Conservation (phyloP, 441 rosid genomes). For the Breynia disticha region DNA sequence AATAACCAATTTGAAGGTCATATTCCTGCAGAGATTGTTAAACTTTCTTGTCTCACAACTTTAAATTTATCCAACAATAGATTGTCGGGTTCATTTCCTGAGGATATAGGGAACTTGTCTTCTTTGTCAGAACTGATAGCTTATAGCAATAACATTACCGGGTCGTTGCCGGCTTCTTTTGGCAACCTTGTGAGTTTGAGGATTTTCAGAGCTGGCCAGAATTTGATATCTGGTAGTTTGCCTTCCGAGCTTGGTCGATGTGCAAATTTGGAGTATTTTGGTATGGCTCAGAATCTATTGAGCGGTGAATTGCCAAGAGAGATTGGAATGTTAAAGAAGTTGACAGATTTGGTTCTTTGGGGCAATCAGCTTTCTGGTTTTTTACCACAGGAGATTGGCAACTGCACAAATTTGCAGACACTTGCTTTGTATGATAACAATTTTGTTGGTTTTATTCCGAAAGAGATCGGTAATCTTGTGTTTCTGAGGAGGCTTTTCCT, state of each 20-base stretch:
- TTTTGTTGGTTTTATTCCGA: slow-evolving; percentile 58
- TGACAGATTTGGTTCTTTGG: slow-evolving; percentile 65
- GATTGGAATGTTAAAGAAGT: slow-evolving; percentile 54
- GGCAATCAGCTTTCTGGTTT: slow-evolving; percentile 62
- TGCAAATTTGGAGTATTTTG: slow-evolving; percentile 54
- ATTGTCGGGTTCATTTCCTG: slow-evolving; percentile 64
- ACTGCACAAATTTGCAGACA: slow-evolving; percentile 46
- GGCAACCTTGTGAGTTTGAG: slow-evolving; percentile 58
- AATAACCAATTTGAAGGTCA: slow-evolving; percentile 57
- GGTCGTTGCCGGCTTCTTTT: slow-evolving; percentile 57
- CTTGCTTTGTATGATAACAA: slow-evolving; percentile 78
- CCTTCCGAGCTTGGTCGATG: slow-evolving; percentile 70
- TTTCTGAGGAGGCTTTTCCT: slow-evolving; percentile 48
- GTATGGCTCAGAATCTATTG: slow-evolving; percentile 78
- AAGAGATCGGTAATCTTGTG: slow-evolving; percentile 49
- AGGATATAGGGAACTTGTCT: slow-evolving; percentile 56
- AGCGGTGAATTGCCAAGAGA: slow-evolving; percentile 65
- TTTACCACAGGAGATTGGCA: slow-evolving; percentile 63
- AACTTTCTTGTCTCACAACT: slow-evolving; percentile 32
- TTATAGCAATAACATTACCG: slow-evolving; percentile 68
- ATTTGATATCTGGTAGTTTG: slow-evolving; percentile 68
- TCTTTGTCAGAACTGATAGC: slow-evolving; percentile 56
- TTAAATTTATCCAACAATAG: slow-evolving; percentile 66
- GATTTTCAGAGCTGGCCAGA: slow-evolving; percentile 77
- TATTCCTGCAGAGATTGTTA: slow-evolving; percentile 52